Evolutionary conservation across 2,329 filamentous ascomycete genomes (phyloP), one percentile per base, ranked within the genome.

Genomic region (Colletotrichum sojae): DNA sequence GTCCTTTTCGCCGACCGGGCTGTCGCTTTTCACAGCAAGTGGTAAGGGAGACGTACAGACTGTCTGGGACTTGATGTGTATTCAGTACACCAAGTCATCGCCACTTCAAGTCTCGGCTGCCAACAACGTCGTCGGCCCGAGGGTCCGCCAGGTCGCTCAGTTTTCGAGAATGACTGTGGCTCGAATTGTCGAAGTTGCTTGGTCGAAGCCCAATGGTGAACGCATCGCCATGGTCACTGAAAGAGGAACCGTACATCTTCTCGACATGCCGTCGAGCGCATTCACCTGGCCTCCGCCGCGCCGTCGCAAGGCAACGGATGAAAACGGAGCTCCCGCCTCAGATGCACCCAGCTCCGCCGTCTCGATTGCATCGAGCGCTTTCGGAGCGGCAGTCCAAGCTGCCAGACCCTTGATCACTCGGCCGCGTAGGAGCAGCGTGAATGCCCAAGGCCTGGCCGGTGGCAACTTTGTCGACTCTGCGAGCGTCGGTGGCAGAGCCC

Each of bases 161-260:
- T 98, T 97, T 76, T 93, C 94, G 20, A 91, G 96, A 48, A 92
- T 98, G 88, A 98, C 95, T 2, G 92, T 95, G 56, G 94, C 96
- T 3, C 92, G 93, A 62, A 94, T 98, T 63, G 89, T 98, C 22
- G 95, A 98, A 76, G 93, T 97, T 49, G 90, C 91, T 3, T 99
- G 96, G 96, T 92, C 92, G 2, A 88, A 89, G 63, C 93, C 93
- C 4, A 91, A 91, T 64, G 94, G 93, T 22, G 93, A 97, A 76
- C 91, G 93, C 67, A 83, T 97, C 46, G 95, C 95, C 2, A 91
- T 99, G 82, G 90, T 98, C 27, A 98, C 96, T 0, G 94, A 97
- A 75, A 93, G 95, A 73, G 94, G 95, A n/a, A 99, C 96, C 9
- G 91, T 98, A 12, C 96, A 99, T 80, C 88, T 98, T 51, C 91